phyloP scores from a whole-genome alignment of 2,329 filamentous ascomycete species.

The Colletotrichum tanaceti region DNA sequence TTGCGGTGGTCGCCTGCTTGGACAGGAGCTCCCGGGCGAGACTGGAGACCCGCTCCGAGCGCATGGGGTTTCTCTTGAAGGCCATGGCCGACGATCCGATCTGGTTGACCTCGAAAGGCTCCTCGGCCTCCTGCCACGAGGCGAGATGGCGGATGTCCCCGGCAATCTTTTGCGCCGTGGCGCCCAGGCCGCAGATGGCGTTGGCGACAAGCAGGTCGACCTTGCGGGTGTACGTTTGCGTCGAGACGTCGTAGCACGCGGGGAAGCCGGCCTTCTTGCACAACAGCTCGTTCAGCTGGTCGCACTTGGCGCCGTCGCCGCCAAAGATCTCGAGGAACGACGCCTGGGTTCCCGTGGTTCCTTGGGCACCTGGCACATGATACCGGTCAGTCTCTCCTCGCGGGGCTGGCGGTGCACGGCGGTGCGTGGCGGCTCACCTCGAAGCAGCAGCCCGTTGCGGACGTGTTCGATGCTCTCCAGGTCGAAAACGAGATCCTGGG shows the following conservation, averaged over 20 bases:
- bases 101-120: constrained; percentile 78
- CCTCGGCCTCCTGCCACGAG: constrained; percentile 84
- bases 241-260: constrained; percentile 65
- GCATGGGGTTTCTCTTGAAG: constrained; percentile 59
- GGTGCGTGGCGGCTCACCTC: constrained; percentile 53
- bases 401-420: too few species aligned
- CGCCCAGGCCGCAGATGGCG: constrained; percentile 80
- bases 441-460: constrained; percentile 76
- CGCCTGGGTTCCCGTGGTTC: constrained; percentile 82
- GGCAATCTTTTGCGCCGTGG: constrained; percentile 78
- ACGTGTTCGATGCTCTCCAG: constrained; percentile 78
- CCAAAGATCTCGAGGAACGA: constrained; percentile 74
- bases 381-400: too few species aligned
- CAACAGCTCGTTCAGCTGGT: constrained; percentile 66
- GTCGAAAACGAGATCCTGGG: constrained; percentile 76
- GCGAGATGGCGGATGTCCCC: constrained; percentile 80
- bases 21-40: constrained; percentile 41
- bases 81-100: constrained; percentile 61
- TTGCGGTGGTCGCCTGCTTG: constrained; percentile 46
- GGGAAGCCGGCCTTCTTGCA: constrained; percentile 68
- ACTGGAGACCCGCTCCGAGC: constrained; percentile 59
- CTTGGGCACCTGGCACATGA: constrained; percentile 60
- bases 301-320: constrained; percentile 59
- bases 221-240: constrained; percentile 77
- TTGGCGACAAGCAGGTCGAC: constrained; percentile 85